Evolutionary conservation across 176 grass and related monocot genomes (phyloP).

Genomic region (Puccinellia tenuiflora): DNA sequence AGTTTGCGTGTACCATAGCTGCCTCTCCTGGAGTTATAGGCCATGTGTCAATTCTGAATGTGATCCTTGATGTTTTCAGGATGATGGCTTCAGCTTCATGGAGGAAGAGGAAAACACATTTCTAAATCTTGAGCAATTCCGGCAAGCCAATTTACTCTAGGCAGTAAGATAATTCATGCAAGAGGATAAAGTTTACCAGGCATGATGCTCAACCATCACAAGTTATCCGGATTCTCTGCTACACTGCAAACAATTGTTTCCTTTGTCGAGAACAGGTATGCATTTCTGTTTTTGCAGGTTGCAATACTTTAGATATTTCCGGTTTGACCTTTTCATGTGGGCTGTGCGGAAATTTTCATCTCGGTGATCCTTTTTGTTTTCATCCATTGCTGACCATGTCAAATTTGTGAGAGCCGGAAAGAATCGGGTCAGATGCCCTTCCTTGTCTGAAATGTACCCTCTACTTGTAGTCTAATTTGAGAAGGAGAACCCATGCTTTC

Average conservation of each 20-base stretch:
- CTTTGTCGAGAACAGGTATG: slow-evolving; percentile 86
- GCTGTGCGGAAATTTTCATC: not conserved
- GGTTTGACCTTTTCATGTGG: not conserved
- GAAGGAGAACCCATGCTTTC: not conserved
- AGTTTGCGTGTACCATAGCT: not conserved
- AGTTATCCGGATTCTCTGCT: slow-evolving; percentile 90
- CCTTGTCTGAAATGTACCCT: not conserved
- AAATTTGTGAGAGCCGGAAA: slow-evolving; percentile 92
- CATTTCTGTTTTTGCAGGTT: not conserved
- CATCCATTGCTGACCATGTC: slow-evolving; percentile 68
- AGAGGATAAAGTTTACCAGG: not conserved
- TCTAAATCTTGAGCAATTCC: slow-evolving; percentile 87
- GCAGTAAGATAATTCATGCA: slow-evolving; percentile 11
- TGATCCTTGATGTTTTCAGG: slow-evolving; percentile 37
- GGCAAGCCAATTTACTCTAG: slow-evolving; percentile 96
- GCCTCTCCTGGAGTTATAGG: too few relatives aligned
- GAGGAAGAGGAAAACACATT: slow-evolving; percentile 94
- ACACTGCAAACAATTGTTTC: slow-evolving; percentile 95
- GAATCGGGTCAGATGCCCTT: slow-evolving; percentile 54
- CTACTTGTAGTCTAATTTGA: not conserved
- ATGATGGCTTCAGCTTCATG: slow-evolving; percentile 77
- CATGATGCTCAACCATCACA: slow-evolving; percentile 35
- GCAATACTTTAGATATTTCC: not conserved
- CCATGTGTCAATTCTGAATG: not conserved
- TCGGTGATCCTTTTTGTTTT: not conserved